These are phyloP conservation scores for Furcasterigmium sp. DNA, from an alignment of 2,329 filamentous ascomycete genomes.

Conservation along the genomic window DNA sequence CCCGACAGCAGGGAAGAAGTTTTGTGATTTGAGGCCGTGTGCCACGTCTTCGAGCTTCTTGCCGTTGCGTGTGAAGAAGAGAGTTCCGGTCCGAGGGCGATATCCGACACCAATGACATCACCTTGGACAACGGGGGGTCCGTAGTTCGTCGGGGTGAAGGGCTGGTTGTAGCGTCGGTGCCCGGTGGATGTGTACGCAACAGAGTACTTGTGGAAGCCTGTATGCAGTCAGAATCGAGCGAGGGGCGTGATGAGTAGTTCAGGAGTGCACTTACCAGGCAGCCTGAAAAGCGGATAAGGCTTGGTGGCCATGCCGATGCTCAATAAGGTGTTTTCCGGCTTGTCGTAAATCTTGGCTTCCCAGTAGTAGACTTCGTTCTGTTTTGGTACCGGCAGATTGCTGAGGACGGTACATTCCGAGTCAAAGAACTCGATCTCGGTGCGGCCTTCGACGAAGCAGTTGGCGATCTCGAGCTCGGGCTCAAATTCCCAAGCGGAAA, in stretches of 20 bases:
- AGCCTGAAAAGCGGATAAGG: constrained; percentile 92
- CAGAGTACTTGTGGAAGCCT: constrained; percentile 90
- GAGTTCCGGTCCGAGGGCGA: constrained; percentile 83
- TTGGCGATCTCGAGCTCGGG: constrained; percentile 98
- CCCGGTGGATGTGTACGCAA: constrained; percentile 86
- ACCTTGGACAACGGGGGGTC: constrained; percentile 80
- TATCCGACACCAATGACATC: constrained; percentile 97
- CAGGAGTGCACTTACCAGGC: constrained; percentile 60
- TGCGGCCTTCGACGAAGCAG: constrained; percentile 94
- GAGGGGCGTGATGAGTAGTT: too few relatives aligned
- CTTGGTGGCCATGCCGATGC: constrained; percentile 93
- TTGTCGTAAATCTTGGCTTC: constrained; percentile 98
- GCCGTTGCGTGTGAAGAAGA: constrained; percentile 98
- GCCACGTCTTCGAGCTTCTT: constrained; percentile 94
- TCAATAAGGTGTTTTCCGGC: constrained; percentile 79
- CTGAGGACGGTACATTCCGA: constrained; percentile 96
- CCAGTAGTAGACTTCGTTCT: constrained; percentile 99
- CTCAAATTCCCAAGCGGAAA: constrained; percentile 99
- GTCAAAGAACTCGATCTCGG: constrained; percentile 98
- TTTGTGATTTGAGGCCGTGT: constrained; percentile 88
- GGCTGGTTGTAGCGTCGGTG: constrained; percentile 89
- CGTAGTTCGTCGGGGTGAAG: constrained; percentile 75
- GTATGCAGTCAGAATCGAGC: too few relatives aligned
- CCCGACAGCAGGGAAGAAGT: constrained; percentile 96
- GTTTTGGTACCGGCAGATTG: constrained; percentile 94